phyloP scores from a whole-genome alignment of 257 asterid genomes.

The Ballota nigra region DNA sequence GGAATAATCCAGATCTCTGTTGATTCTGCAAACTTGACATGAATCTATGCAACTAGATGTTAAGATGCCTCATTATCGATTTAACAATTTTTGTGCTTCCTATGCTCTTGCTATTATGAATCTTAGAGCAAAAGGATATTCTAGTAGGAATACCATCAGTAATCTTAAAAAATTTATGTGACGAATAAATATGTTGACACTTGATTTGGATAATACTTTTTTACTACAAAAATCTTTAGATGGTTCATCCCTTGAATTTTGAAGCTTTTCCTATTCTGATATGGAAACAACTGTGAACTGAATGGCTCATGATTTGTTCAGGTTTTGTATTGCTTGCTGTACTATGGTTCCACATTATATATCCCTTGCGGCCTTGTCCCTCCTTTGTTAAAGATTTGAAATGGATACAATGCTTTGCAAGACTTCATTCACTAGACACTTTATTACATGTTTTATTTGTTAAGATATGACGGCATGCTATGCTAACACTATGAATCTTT shows the following conservation, averaged over 20 bases:
- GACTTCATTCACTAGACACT: constrained; percentile 10
- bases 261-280: background rate
- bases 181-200: background rate
- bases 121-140: background rate
- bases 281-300: background rate
- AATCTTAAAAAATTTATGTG: background rate
- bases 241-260: constrained; percentile 4
- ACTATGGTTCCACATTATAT: background rate
- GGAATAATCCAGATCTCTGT: background rate
- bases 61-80: background rate
- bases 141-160: constrained; percentile 1
- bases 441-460: background rate
- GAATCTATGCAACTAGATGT: background rate
- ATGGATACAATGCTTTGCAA: background rate
- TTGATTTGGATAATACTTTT: background rate
- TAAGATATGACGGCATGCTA: background rate
- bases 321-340: background rate
- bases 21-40: background rate
- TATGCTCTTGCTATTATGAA: background rate
- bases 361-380: background rate
- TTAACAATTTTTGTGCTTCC: background rate
- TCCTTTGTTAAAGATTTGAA: constrained; percentile 1
- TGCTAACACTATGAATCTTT: constrained; percentile 22
- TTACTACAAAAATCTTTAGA: background rate
- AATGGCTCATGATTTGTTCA: background rate